Evolutionary conservation across 2,329 filamentous ascomycete genomes (phyloP).

Genomic region (Xylariomycetidae sp.): DNA sequence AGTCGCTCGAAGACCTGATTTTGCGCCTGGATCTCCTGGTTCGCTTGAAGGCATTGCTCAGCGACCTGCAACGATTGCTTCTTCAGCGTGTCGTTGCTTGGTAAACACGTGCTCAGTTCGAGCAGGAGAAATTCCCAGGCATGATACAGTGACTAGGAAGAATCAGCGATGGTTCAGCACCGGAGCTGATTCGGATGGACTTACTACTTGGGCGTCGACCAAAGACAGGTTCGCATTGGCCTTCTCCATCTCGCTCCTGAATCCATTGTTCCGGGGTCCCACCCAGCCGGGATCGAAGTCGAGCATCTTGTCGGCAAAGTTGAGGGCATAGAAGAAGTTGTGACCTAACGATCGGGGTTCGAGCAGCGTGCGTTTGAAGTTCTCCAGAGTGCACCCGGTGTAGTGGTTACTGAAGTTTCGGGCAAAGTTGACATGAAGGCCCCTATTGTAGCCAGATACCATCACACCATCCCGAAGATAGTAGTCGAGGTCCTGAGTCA

Average conservation of each 20-base stretch:
- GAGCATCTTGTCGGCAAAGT: conserved; percentile 69
- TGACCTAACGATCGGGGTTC: conserved; percentile 60
- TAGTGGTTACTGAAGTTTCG: conserved; percentile 80
- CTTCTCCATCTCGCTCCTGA: conserved; percentile 72
- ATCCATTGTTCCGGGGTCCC: conserved; percentile 63
- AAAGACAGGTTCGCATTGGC: conserved; percentile 89
- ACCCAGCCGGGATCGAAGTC: conserved; percentile 73
- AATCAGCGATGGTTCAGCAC: conserved; percentile 18
- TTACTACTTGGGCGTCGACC: conserved; percentile 83
- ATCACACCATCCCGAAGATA: conserved; percentile 71
- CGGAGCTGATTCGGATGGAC: conserved; percentile 34
- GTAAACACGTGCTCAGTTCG: conserved; percentile 68
- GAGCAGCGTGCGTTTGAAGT: conserved; percentile 72
- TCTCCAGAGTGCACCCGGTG: conserved; percentile 62
- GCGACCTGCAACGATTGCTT: conserved; percentile 69
- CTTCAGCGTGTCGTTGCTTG: conserved; percentile 48
- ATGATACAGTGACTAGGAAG: conserved; percentile 64
- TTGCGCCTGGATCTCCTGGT: conserved; percentile 64
- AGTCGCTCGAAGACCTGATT: conserved; percentile 78
- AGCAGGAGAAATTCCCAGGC: conserved; percentile 85
- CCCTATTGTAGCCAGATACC: conserved; percentile 79
- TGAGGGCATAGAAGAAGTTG: conserved; percentile 79
- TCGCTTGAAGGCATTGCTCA: conserved; percentile 71
- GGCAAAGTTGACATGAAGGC: conserved; percentile 77
- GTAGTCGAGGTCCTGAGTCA: conserved; percentile 73